Percentiles rank a stretch among this genome's conserved stretches.
These are phyloP conservation scores for Apiotrichum gamsii DNA, from an alignment of 1,284 basidiomycete species.

Conservation along the genomic window DNA sequence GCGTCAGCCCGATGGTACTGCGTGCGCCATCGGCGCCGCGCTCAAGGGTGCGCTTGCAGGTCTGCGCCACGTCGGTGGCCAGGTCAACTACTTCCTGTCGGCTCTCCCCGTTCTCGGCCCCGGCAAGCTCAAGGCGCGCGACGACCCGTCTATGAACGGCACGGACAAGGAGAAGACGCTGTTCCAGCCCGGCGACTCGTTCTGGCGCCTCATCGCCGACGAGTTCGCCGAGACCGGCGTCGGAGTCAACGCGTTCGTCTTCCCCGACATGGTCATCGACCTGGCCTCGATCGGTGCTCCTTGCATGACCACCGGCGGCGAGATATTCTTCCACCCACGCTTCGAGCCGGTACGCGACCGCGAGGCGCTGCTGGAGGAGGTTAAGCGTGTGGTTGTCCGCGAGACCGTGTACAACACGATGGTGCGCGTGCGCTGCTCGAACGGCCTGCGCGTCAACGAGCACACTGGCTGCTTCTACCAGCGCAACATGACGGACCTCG, in stretches of 20 bases:
- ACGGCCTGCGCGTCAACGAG: constrained; percentile 66
- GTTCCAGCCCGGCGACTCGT: constrained; percentile 66
- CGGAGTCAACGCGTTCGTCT: constrained; percentile 84
- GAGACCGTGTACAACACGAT: constrained; percentile 76
- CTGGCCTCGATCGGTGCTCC: constrained; percentile 77
- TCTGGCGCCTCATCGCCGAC: constrained; percentile 77
- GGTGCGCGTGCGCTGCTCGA: constrained; percentile 77
- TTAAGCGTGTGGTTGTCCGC: constrained; percentile 64
- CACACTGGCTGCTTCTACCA: constrained; percentile 80
- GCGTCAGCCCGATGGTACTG: constrained; percentile 46
- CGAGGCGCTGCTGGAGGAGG: constrained; percentile 62
- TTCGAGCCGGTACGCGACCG: constrained; percentile 71
- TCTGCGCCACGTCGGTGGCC: constrained; percentile 76
- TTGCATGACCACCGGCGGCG: constrained; percentile 77
- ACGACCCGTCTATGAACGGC: constrained; percentile 71
- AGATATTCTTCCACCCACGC: constrained; percentile 85
- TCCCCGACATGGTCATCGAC: constrained; percentile 76
- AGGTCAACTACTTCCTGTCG: constrained; percentile 74
- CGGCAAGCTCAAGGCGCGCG: constrained; percentile 58
- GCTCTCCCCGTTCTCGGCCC: constrained; percentile 71
- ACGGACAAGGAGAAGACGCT: constrained; percentile 82
- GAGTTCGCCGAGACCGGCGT: constrained; percentile 85
- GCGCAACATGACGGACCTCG: constrained; percentile 66
- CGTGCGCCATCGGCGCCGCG: constrained; percentile 70
- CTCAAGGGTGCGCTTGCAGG: constrained; percentile 67